Evolutionary conservation across 1,284 basidiomycete species (phyloP), one percentile per base, ranked within the genome.

Genomic region (Cutaneotrichosporon arboriforme): DNA sequence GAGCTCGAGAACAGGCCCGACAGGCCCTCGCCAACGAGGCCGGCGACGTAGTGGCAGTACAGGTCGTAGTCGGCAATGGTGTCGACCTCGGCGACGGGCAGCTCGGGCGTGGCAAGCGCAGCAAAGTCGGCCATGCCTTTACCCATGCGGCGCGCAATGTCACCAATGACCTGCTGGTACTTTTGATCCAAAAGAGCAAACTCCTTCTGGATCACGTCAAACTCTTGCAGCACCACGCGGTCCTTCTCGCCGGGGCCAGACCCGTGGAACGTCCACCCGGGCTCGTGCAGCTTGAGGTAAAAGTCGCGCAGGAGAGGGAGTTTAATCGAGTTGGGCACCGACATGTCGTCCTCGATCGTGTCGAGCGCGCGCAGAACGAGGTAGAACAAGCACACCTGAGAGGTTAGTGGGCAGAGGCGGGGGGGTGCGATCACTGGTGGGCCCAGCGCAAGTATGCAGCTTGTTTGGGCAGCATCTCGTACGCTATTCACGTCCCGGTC

Each of bases 311-410:
- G 80, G 14, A 97, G 68, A 10, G 88, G 87, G 54, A 94, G 86
- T 73, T 99, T 99, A 63, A 85, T 76, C 12, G 84, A 78, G 72
- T 92, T 87, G 1, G 88, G 81, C 54, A 99, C 83, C 3, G 92
- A 90, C 92, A 97, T 98, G 78, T 99, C 94, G 73, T 98, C 94
- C 74, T 99, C 94, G 57, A 99, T 83, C 12, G 96, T 98, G 76
- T 98, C 96, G 31, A 98, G 78, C 1, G 84, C 94, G 22, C 94
- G 84, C 7, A 99, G 81, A 4, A 94, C 87, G 48, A 99, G 83
- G 76, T 98, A 99, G 77, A 97, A 98, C 58, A 99, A 75, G 72
- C 89, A 92, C 60, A 97, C 84, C 90, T 93, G 63, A 40, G n/a
- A n/a, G n/a, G 43, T 52, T 21, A 49, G 50, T 10, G n/a, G n/a